Evolutionary conservation across 2,329 filamentous ascomycete species (phyloP).

Genomic region (Colletotrichum echinochloae): DNA sequence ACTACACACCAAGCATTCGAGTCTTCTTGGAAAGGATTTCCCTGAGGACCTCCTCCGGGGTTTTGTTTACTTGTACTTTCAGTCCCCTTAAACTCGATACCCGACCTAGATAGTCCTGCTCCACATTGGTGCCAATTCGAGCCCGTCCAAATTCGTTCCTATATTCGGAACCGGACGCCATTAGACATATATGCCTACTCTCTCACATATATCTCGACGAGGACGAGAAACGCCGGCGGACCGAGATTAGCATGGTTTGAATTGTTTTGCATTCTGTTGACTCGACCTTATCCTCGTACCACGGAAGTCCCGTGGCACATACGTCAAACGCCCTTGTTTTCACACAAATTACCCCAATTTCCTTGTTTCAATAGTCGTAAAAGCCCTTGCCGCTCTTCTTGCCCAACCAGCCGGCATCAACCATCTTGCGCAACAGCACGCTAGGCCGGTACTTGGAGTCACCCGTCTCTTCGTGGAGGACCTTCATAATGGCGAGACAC

Average conservation of each 20-base stretch:
- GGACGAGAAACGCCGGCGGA: background rate
- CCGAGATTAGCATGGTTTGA: background rate
- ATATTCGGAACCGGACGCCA: background rate
- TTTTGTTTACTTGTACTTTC: background rate
- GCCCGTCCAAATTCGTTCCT: background rate
- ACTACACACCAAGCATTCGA: background rate
- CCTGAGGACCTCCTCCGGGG: background rate
- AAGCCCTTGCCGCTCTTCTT: conserved; percentile 98
- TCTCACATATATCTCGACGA: too few relatives aligned
- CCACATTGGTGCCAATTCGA: too few relatives aligned
- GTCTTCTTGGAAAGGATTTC: background rate
- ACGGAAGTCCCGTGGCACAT: background rate
- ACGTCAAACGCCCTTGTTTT: background rate
- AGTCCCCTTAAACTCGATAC: background rate
- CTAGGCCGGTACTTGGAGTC: conserved; percentile 96
- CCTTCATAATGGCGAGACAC: conserved; percentile 96
- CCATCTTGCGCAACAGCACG: conserved; percentile 91
- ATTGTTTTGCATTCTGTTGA: background rate
- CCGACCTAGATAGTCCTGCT: background rate
- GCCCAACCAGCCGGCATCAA: conserved; percentile 96
- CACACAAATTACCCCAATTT: background rate
- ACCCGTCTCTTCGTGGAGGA: conserved; percentile 89
- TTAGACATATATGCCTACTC: background rate
- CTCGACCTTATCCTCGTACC: background rate
- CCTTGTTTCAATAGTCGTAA: conserved; percentile 77